Evolutionary conservation across 1,139 yeast species (phyloP).

Genomic region (Barnettozyma hawaiiensis): DNA sequence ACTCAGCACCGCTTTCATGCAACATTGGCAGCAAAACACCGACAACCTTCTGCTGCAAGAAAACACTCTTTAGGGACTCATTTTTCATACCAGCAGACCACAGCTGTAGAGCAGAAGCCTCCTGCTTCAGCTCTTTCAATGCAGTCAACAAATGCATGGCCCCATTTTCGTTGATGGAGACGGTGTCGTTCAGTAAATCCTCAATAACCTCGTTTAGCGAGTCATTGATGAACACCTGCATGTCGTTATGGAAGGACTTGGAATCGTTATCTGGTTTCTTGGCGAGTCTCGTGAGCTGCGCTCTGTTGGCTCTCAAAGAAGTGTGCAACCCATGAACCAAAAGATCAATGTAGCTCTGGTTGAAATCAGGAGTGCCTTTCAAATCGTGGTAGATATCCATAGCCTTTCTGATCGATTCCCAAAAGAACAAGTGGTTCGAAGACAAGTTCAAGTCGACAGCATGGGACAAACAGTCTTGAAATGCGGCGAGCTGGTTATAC

Average conservation of each 20-base stretch:
- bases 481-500: conserved; percentile 38
- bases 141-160: conserved; percentile 53
- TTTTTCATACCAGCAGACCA: conserved; percentile 43
- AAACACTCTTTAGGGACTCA: conserved; percentile 23
- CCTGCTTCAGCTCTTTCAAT: conserved; percentile 48
- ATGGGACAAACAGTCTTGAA: conserved; percentile 41
- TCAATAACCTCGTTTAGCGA: conserved; percentile 45
- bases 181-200: conserved; percentile 41
- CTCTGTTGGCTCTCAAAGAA: conserved; percentile 45
- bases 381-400: conserved; percentile 42
- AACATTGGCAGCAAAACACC: conserved; percentile 70
- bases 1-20: conserved; percentile 54
- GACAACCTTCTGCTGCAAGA: conserved; percentile 51
- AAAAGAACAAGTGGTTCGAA: conserved; percentile 24
- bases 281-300: conserved; percentile 42
- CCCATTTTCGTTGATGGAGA: conserved; percentile 44
- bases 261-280: conserved; percentile 52
- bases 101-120: conserved; percentile 47
- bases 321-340: conserved; percentile 43
- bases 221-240: conserved; percentile 39
- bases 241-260: conserved; percentile 44
- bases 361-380: conserved; percentile 39
- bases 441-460: conserved; percentile 22
- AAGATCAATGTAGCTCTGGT: conserved; percentile 38
- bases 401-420: conserved; percentile 43